Conservation (phyloP, 2,329 filamentous ascomycete genomes). For the Penicillium thymicola region DNA sequence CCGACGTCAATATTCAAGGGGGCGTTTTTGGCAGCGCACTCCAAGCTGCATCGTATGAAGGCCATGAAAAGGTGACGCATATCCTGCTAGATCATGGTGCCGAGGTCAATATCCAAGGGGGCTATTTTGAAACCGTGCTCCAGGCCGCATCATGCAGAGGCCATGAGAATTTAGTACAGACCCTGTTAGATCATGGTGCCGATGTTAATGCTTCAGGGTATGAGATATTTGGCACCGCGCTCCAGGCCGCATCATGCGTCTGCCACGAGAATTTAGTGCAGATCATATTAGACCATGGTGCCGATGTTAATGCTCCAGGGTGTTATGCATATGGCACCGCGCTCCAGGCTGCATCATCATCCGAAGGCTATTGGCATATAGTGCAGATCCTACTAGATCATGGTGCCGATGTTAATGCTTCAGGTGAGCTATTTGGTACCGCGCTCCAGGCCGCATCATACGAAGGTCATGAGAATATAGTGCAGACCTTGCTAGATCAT, state of each 20-base stretch:
- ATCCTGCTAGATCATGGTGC: not conserved
- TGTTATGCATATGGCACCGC: not conserved
- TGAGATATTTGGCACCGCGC: not conserved
- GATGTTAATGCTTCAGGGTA: not conserved
- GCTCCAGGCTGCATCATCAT: not conserved
- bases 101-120: not conserved
- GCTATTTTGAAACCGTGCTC: not conserved
- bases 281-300: not conserved
- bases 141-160: not conserved
- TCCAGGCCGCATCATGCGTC: rapidly evolving
- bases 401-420: not conserved
- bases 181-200: not conserved
- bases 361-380: rapidly evolving
- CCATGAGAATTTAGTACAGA: not conserved
- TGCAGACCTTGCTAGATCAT: too few relatives aligned
- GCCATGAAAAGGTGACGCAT: not conserved
- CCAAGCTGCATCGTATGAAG: not conserved
- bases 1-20: conserved; percentile 1
- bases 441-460: not conserved
- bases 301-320: not conserved
- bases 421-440: too few relatives aligned
- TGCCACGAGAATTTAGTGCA: not conserved
- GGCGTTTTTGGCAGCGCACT: not conserved
- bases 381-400: not conserved
- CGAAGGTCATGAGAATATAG: not conserved